Evolutionary conservation across 306 rosid genomes (phyloP), one percentile per base, ranked within the genome.

Genomic region (Cyamopsis tetragonoloba): DNA sequence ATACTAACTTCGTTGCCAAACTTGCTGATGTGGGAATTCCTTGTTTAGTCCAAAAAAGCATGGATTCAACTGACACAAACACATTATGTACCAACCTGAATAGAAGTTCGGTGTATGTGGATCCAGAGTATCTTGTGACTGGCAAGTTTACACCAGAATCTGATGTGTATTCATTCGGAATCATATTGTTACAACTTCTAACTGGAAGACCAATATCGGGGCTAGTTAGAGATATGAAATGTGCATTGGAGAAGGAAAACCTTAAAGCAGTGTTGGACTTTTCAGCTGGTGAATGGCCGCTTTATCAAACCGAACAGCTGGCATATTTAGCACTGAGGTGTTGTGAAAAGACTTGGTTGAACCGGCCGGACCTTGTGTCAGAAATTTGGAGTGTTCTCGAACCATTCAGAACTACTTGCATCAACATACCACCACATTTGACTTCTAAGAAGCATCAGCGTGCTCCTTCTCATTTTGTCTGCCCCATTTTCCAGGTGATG

Each of bases 271-370:
- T 93, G 56, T 66, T 93, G 83, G 98, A 93, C 78, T 20, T 24
- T 70, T 88, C 98, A 34, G 96, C 97, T 53, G 98, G 98, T 24
- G 98, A 88, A 43, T 93, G 98, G 98, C 98, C 97, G 5, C 85
- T 77, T 47, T 70, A 70, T 70, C 83, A 78, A 56, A 89, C 89
- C 15, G 68, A 75, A 67, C 91, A 65, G 48, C 68, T 89, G 46
- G 96, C 92, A 70, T 77, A 61, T 67, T 69, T 89, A 80, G 96
- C 93, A 69, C 64, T 89, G 77, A 86, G 91, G 68, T 92, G 98
- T 76, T 87, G 91, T 65, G 84, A 79, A 49, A 74, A 43, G 74
- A 67, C 74, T 43, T 38, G 63, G 48, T 60, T 77, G 67, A 51
- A 83, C 71, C 83, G 88, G 65, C 87, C 91, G 1, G 91, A 89